Base-by-base conservation (phyloP, 441 rosid genomes). In the Gossypium gossypioides region DNA sequence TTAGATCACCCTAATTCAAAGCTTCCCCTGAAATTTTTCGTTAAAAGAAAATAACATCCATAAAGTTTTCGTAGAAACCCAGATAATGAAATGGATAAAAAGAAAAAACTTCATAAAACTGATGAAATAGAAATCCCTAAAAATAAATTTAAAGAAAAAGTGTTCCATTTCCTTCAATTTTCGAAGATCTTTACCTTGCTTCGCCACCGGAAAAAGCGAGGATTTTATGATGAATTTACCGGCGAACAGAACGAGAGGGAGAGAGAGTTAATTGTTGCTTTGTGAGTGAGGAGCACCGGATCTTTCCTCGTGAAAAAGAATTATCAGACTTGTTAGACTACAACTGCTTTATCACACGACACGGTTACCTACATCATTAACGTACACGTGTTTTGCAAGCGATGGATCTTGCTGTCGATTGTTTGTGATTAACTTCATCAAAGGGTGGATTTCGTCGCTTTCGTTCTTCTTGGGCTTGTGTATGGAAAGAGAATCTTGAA, bases 211-310 rank as follows among this genome's bases (percentile, higher is more conserved):
- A 25, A 80, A 37, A 63, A 6, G 76, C 29, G 24, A 63, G 18
- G 52, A 61, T 51, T 48, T 8, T 13, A 25, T 18, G 68, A n/a
- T 51, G 51, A 58, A 74, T 60, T 75, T 70, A 67, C 75, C 75
- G 84, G 76, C 75, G 18, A 74, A 69, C 67, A 68, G 60, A 34
- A 12, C 37, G 21, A 25, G 21, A 15, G 62, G 25, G 5, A 34
- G 29, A 62, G 60, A 67, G 77, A 52, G 59, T 24, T n/a, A 13
- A 48, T 46, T 60, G 25, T 19, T 79, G 54, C 79, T 64, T 75
- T 73, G 81, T 76, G 81, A 19, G 84, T 69, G 85, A 78, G 86
- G 81, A 82, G 80, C 86, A 86, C 83, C 72, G 61, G 90, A 87
- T 71, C 73, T 79, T 81, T 72, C 68, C 88, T 81, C 79, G 18